Percentiles rank a stretch among this genome's conserved stretches.
phyloP scores from a whole-genome alignment of 495 filamentous ascomycete species.

The Tuber magnatum region DNA sequence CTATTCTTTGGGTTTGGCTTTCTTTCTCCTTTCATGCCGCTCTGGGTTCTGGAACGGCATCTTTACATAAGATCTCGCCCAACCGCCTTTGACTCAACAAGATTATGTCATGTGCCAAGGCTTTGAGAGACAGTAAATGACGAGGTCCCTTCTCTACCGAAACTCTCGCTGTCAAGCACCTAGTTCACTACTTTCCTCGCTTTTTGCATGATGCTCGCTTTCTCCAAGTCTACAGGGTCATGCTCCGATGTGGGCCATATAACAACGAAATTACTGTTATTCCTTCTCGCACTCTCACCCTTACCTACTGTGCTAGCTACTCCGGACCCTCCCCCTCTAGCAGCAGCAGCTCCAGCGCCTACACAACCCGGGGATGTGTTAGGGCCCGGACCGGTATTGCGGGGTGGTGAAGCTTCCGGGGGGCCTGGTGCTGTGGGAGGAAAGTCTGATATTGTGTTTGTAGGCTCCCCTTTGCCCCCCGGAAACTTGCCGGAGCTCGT shows the following conservation, averaged over 20 bases:
- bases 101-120: conserved; percentile 34
- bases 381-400: conserved; percentile 28
- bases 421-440: conserved; percentile 1
- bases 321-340: conserved; percentile 24
- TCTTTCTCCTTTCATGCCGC: background rate
- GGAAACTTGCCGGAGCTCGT: conserved; percentile 15
- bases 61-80: background rate
- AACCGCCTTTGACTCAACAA: background rate
- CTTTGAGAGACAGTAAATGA: conserved; percentile 14
- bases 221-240: conserved; percentile 8
- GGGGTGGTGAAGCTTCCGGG: conserved; percentile 11
- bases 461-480: conserved; percentile 37
- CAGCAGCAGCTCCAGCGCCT: conserved; percentile 15
- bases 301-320: conserved; percentile 38
- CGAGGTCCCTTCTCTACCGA: conserved; percentile 18
- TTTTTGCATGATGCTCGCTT: conserved; percentile 17
- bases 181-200: conserved; percentile 11
- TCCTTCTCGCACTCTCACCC: conserved; percentile 54
- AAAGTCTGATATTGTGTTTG: conserved; percentile 47
- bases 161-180: conserved; percentile 10
- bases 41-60: background rate
- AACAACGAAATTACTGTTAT: conserved; percentile 55
- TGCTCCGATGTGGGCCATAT: conserved; percentile 50
- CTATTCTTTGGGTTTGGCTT: background rate
- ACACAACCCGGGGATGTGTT: conserved; percentile 19